Base-by-base conservation (phyloP, 2,329 filamentous ascomycete genomes). In the Grosmannia penicillata region DNA sequence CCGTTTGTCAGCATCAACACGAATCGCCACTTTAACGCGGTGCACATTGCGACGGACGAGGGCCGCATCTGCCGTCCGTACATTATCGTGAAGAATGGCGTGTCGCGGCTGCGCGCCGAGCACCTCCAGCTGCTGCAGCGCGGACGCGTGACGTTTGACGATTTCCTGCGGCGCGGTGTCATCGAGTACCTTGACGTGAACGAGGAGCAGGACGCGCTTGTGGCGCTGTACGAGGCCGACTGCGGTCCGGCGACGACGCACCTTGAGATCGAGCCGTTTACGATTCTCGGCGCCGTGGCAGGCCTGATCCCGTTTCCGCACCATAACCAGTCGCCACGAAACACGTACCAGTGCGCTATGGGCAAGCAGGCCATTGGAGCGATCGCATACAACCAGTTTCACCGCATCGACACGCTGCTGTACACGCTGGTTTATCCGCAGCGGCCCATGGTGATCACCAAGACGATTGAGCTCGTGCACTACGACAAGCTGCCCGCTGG, bases 301-400 rank as follows among this genome's bases (percentile, higher is more conserved):
- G 91, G 91, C 31, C 68, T 98, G 27, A 98, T 98, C 55, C 91
- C 91, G 5, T 98, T 96, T 53, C 91, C 91, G 8, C 91, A 98
- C 57, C 91, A 98, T 66, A 98, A 98, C 59, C 91, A 98, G 58
- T 98, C 93, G 14, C 91, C 91, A 9, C 74, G 91, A 69, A 98
- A 98, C 56, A 98, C 91, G 1, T 98, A 98, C 54, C 89, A 96
- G 68, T 95, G 89, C 62, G 91, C 91, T 61, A 98, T 98, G 91
- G 91, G 91, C 72, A 98, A 98, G 63, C 91, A 98, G 81, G 91
- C 91, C 28, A 96, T 98, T 56, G 91, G 91, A 25, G 87, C 89
- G 25, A 96, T 98, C 54, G 91, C 89, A 14, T 93, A 94, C 55
- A 98, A 98, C 55, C 91, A 98, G 57, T 94, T 95, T 62, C 83